Percentiles rank a stretch among this genome's conserved stretches.
These are phyloP conservation scores for Venturia carpophila DNA, from an alignment of 2,329 filamentous ascomycete genomes.

Conservation along the genomic window DNA sequence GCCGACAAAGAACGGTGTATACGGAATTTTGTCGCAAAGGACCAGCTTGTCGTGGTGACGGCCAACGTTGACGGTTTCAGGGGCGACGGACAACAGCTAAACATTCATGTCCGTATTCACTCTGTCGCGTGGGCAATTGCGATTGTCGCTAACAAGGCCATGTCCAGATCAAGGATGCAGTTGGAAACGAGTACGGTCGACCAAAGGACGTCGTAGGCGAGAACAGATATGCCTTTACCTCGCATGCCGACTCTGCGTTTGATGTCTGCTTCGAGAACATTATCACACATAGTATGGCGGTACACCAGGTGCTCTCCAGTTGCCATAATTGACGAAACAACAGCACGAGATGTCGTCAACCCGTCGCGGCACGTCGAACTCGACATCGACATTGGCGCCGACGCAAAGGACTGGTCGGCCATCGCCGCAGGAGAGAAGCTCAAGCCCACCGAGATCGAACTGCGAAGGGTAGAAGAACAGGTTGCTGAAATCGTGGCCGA, in stretches of 20 bases:
- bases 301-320: not conserved
- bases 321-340: not conserved
- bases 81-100: constrained; percentile 86
- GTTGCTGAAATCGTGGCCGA: constrained; percentile 80
- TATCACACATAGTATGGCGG: constrained; percentile 39
- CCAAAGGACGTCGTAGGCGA: constrained; percentile 89
- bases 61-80: constrained; percentile 76
- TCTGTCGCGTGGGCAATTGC: not conserved
- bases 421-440: constrained; percentile 96
- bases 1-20: constrained; percentile 75
- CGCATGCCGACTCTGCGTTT: constrained; percentile 83
- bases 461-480: constrained; percentile 86
- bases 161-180: constrained; percentile 78
- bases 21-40: constrained; percentile 86
- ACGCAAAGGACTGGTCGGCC: constrained; percentile 95
- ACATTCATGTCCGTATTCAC: constrained; percentile 70
- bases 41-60: constrained; percentile 92
- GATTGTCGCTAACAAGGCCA: not conserved
- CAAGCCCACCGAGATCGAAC: constrained; percentile 90
- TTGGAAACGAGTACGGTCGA: constrained; percentile 91
- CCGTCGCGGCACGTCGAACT: constrained; percentile 72
- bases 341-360: constrained; percentile 35
- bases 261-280: constrained; percentile 95
- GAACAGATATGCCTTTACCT: constrained; percentile 87
- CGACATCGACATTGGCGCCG: constrained; percentile 91